Evolutionary conservation across 1,284 basidiomycete species (phyloP).

Genomic region (Leccinum pallidistipes): DNA sequence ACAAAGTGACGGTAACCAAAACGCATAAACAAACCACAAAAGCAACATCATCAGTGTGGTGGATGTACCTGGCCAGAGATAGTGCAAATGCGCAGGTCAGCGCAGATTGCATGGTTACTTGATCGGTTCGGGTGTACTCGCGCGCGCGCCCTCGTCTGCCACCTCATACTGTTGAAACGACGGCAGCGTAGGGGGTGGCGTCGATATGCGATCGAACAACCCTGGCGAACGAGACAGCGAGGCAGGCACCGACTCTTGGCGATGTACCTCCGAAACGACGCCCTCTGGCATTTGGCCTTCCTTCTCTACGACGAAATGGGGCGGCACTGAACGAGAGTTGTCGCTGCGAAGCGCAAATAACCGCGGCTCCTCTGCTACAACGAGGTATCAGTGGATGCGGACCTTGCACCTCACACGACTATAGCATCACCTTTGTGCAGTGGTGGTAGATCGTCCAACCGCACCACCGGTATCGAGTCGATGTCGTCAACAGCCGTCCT

Average conservation of each 20-base stretch:
- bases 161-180: conserved; percentile 64
- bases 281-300: conserved; percentile 85
- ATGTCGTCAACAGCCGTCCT: conserved; percentile 57
- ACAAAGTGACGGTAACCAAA: not conserved
- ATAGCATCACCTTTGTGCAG: conserved; percentile 33
- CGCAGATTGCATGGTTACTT: conserved; percentile 47
- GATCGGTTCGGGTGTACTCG: conserved; percentile 9
- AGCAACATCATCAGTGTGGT: conserved; percentile 37
- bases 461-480: conserved; percentile 84
- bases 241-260: conserved; percentile 22
- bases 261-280: conserved; percentile 32
- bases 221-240: conserved; percentile 21
- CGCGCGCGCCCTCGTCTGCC: conserved; percentile 42
- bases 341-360: conserved; percentile 43
- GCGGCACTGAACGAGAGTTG: conserved; percentile 30
- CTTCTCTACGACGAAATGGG: conserved; percentile 65
- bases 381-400: conserved; percentile 13
- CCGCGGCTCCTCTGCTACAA: conserved; percentile 32
- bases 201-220: conserved; percentile 37
- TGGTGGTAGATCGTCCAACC: conserved; percentile 68
- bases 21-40: conserved; percentile 42
- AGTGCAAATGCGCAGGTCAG: conserved; percentile 44
- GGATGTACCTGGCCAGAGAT: conserved; percentile 29
- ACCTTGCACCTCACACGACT: not conserved
- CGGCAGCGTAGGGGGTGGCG: conserved; percentile 40